Evolutionary conservation across 371 early-diverging fungal species (phyloP), one percentile per base, ranked within the genome.

Genomic region (Mortierella sp.): DNA sequence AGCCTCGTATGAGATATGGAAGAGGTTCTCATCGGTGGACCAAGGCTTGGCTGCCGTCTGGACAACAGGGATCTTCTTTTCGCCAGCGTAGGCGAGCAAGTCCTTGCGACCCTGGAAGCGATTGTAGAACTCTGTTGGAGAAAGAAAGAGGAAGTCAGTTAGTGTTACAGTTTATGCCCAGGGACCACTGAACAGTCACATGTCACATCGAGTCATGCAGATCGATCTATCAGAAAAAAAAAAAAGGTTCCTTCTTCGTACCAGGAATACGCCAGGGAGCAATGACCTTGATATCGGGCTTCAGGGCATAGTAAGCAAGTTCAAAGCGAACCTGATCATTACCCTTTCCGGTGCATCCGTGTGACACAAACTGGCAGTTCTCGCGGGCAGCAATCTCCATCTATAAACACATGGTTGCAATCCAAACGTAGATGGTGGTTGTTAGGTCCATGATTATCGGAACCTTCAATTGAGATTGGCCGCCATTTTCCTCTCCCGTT

Each of bases 321-420:
- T 98, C 98, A 82, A 98, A 98, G 54, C 98, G 95, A 64, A 98
- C 97, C 84, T 98, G 98, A 80, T 98, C 98, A 86, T 98, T 98
- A 61, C 98, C 98, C 87, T 98, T 98, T 66, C 98, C 98, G 38
- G 98, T 98, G 89, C 97, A 97, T 43, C 98, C 97, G 86, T 98
- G 98, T 34, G 97, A 93, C 13, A 98, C 97, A 78, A 82, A 93
- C 54, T 93, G 89, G 86, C 97, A 96, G 61, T 91, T 91, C 84
- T 98, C 98, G 39, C 83, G 84, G 65, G 87, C 84, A 53, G 98
- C 98, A 65, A 98, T 93, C 68, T 94, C 94, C 63, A 98, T 97
- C 86, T 96, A 14, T 45, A 39, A 39, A 39, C 14, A 39, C 8
- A n/a, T n/a, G n/a, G n/a, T n/a, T n/a, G n/a, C n/a, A n/a, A n/a